phyloP scores from a whole-genome alignment of 441 rosid species.

The Jatropha multifida region DNA sequence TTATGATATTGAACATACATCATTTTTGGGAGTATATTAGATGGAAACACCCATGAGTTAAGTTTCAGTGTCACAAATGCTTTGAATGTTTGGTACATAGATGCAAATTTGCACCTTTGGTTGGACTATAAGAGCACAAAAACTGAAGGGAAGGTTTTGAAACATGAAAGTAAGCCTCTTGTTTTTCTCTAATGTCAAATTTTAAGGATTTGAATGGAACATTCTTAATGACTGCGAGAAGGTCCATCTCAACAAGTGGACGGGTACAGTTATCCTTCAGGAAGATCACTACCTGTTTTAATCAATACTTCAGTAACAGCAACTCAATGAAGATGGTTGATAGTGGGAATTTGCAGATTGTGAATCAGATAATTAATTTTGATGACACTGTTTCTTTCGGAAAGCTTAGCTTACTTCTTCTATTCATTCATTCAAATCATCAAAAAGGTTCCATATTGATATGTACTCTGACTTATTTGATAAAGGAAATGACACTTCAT shows the following conservation, averaged over 20 bases:
- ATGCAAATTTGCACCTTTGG: slow-evolving; percentile 96
- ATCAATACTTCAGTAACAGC: slow-evolving; percentile 51
- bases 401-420: slow-evolving; percentile 17
- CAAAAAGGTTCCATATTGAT: slow-evolving; percentile 44
- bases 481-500: slow-evolving; percentile 36
- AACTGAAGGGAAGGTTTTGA: slow-evolving; percentile 57
- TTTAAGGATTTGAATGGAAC: slow-evolving; percentile 61
- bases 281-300: slow-evolving; percentile 45
- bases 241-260: slow-evolving; percentile 57
- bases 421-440: slow-evolving; percentile 28
- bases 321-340: slow-evolving; percentile 59
- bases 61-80: slow-evolving; percentile 72
- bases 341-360: slow-evolving; percentile 53
- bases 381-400: slow-evolving; percentile 42
- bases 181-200: slow-evolving; percentile 31
- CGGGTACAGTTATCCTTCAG: slow-evolving; percentile 71
- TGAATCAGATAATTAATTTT: slow-evolving; percentile 57
- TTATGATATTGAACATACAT: slow-evolving; percentile 79
- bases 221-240: slow-evolving; percentile 47
- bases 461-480: slow-evolving; percentile 32
- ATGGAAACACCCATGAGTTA: slow-evolving; percentile 55
- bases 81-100: slow-evolving; percentile 72
- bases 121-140: slow-evolving; percentile 49
- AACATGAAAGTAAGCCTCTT: slow-evolving; percentile 38
- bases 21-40: slow-evolving; percentile 68